A percentile compares a stretch with the other conserved stretches of the same genome.
Evolutionary conservation across 306 rosid genomes (phyloP).

Genomic region (Prunus mira): DNA sequence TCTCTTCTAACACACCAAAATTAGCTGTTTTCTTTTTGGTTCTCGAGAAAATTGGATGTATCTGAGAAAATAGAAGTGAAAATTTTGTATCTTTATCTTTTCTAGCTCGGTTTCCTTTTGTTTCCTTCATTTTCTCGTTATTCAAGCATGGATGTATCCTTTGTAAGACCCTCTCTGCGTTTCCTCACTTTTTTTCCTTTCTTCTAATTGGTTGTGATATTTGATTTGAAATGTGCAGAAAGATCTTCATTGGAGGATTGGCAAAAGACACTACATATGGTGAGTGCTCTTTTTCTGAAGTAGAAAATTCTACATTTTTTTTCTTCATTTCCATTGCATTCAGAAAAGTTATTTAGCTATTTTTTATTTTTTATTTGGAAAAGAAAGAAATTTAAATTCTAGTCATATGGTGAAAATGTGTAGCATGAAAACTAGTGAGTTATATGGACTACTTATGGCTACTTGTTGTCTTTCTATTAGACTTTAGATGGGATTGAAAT

Average conservation of each 20-base stretch:
- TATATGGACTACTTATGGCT: background rate
- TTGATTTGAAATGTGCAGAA: conserved; percentile 42
- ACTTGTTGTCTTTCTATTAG: background rate
- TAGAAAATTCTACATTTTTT: background rate
- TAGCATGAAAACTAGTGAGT: background rate
- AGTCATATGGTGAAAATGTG: background rate
- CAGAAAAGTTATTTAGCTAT: no score
- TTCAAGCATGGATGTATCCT: background rate
- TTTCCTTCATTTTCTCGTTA: background rate
- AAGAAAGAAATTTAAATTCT: background rate
- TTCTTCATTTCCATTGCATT: background rate
- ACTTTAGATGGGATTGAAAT: background rate
- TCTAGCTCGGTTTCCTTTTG: background rate
- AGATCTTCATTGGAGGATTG: conserved; percentile 94
- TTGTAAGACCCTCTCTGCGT: background rate
- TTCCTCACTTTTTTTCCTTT: background rate
- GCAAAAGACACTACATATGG: conserved; percentile 83
- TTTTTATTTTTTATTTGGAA: background rate
- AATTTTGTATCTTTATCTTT: background rate
- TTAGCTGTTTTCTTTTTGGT: background rate
- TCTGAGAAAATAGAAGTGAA: background rate
- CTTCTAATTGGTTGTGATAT: background rate
- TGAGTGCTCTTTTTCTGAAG: conserved; percentile 4
- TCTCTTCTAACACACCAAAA: background rate
- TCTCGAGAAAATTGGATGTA: background rate